phyloP scores from a whole-genome alignment of 2,329 filamentous ascomycete genomes.

The Colletotrichum plurivorum region DNA sequence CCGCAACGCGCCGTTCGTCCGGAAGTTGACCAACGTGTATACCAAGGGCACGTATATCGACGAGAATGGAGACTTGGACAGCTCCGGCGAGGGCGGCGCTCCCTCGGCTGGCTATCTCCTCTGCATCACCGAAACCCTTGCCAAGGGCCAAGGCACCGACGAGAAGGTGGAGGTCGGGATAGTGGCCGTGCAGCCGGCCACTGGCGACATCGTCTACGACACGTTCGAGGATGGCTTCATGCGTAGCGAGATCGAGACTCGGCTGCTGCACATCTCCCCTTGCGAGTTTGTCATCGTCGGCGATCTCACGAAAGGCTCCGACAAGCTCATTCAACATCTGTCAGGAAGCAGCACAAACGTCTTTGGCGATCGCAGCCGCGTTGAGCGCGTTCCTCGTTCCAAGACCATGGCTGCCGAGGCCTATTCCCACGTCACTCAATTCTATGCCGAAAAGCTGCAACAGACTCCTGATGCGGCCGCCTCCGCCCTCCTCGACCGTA shows the following conservation, averaged over 20 bases:
- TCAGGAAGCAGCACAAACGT: slow-evolving; percentile 92
- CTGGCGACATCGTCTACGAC: slow-evolving; percentile 96
- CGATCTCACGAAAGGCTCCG: slow-evolving; percentile 88
- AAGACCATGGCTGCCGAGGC: slow-evolving; percentile 89
- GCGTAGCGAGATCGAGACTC: slow-evolving; percentile 94
- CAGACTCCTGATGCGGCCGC: slow-evolving; percentile 55
- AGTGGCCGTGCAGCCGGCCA: slow-evolving; percentile 94
- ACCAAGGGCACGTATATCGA: slow-evolving; percentile 99
- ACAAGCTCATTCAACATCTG: slow-evolving; percentile 91
- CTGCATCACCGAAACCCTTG: slow-evolving; percentile 88
- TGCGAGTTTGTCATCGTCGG: slow-evolving; percentile 96
- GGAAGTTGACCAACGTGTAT: slow-evolving; percentile 95
- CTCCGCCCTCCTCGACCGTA: slow-evolving; percentile 83
- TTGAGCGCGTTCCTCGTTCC: slow-evolving; percentile 82
- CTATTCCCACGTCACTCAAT: slow-evolving; percentile 90
- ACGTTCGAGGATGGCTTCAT: slow-evolving; percentile 98
- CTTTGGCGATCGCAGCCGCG: slow-evolving; percentile 89
- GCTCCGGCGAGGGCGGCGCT: slow-evolving; percentile 60
- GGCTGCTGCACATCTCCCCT: slow-evolving; percentile 94
- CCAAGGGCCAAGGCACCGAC: slow-evolving; percentile 85
- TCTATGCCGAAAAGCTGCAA: slow-evolving; percentile 91
- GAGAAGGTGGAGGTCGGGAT: slow-evolving; percentile 95
- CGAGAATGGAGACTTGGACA: slow-evolving; percentile 85
- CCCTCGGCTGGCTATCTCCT: slow-evolving; percentile 88
- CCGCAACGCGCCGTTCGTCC: slow-evolving; percentile 89